A percentile compares a stretch with the other conserved stretches of the same genome.
phyloP scores from a whole-genome alignment of 768 basidiomycete species.

The Hygrocybe coccinea region DNA sequence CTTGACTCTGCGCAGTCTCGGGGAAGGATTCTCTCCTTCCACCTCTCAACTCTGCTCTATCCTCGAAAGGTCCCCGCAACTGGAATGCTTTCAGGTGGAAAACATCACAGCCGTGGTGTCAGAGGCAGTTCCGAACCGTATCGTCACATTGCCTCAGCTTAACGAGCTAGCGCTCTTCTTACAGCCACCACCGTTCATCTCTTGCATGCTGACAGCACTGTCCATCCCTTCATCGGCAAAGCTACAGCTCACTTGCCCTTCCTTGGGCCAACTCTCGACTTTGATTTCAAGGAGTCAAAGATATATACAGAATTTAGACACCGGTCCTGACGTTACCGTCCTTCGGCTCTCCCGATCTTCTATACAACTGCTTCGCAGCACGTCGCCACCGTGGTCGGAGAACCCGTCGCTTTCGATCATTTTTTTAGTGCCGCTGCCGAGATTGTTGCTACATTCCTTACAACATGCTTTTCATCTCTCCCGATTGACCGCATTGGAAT shows the following conservation, averaged over 20 bases:
- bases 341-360: background rate
- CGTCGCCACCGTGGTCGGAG: background rate
- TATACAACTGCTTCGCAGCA: background rate
- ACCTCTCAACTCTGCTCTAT: constrained; percentile 31
- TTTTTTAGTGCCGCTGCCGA: background rate
- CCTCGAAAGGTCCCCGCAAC: constrained; percentile 29
- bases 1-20: constrained; percentile 33
- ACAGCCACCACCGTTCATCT: background rate
- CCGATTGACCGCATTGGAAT: background rate
- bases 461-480: background rate
- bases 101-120: background rate
- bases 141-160: background rate
- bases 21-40: constrained; percentile 29
- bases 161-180: background rate
- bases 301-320: background rate
- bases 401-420: background rate
- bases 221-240: background rate
- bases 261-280: background rate
- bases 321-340: background rate
- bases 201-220: background rate
- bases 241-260: background rate
- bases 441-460: background rate
- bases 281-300: background rate
- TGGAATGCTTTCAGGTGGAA: constrained; percentile 26
- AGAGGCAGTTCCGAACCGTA: background rate